Base-by-base conservation (phyloP, 1,284 basidiomycete species). In the Trichosporon asahii region DNA sequence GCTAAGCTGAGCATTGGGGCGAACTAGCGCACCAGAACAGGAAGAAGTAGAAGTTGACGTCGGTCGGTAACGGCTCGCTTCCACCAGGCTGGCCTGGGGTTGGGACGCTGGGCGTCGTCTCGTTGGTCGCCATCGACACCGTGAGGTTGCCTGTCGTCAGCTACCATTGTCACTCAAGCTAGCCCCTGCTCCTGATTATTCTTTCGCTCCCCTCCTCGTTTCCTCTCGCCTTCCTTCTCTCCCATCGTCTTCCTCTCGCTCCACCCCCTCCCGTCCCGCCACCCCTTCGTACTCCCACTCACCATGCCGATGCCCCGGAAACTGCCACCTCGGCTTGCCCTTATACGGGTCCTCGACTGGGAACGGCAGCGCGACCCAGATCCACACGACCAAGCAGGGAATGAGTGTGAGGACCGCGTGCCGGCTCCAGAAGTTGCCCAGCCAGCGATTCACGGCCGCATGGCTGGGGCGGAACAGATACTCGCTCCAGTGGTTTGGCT, bases 281-380 rank as follows among this genome's bases (percentile, higher is more conserved):
- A n/a, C 27, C 53, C 23, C 25, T 27, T 12, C 6, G 35, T 12
- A 37, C 35, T 12, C 14, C 4, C 27, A 31, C 29, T 18, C 27
- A 27, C 65, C 70, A 15, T 31, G 57, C 3, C 27, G 27, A n/a
- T 23, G 21, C 15, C 35, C 35, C 35, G 57, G 57, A 61, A 31
- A 61, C 6, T 6, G 7, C 57, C 57, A 61, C 29, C 18, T 61
- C 29, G 81, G 80, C 64, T 79, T 77, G 68, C 82, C 81, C 40
- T 73, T 79, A 70, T 81, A 83, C 18, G 86, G 86, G 70, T 86
- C 85, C 3, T 81, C 82, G 7, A 86, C 84, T 0, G 87, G 87
- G 66, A 88, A 87, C 2, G 87, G 87, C 12, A 87, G 76, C 0
- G 85, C 84, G 64, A 86, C 86, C 86, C 87, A 88, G 0, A 85